Conservation (phyloP, 805 yeast genomes). For the Grigorovia humatica region DNA sequence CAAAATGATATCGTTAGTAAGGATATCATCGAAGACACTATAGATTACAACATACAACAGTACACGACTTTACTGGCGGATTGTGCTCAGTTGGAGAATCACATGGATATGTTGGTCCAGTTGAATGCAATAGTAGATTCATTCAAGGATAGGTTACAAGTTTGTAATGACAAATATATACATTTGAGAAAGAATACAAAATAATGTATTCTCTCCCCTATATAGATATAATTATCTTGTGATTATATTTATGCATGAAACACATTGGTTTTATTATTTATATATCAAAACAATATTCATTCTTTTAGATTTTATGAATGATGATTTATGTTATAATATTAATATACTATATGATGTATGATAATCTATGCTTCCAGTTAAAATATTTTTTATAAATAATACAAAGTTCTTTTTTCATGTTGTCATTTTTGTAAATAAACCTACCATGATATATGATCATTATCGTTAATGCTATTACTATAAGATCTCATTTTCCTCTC, state of each 20-base stretch:
- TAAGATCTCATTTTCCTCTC: slow-evolving; percentile 17
- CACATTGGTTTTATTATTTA: too few relatives aligned
- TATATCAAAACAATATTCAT: too few relatives aligned
- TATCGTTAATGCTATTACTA: slow-evolving; percentile 5
- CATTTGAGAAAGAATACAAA: slow-evolving; percentile 13
- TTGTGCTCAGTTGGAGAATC: slow-evolving; percentile 42
- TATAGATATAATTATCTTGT: too few relatives aligned
- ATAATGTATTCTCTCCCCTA: background rate
- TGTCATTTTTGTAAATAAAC: too few relatives aligned
- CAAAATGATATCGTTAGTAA: slow-evolving; percentile 19
- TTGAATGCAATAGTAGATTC: slow-evolving; percentile 33
- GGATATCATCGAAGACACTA: slow-evolving; percentile 20
- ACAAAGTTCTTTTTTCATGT: too few relatives aligned
- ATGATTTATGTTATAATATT: too few relatives aligned
- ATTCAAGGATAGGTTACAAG: slow-evolving; percentile 29
- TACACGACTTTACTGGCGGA: slow-evolving; percentile 33
- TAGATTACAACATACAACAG: slow-evolving; percentile 33
- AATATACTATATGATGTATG: too few relatives aligned
- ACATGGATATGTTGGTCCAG: slow-evolving; percentile 44
- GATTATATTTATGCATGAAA: too few relatives aligned
- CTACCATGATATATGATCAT: slow-evolving; percentile 20
- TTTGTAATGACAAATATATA: slow-evolving; percentile 18
- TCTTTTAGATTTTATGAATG: too few relatives aligned
- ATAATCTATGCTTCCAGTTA: too few relatives aligned
- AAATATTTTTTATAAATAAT: too few relatives aligned